Base-by-base conservation (phyloP, 2,329 filamentous ascomycete species). In the Alternaria burnsii region DNA sequence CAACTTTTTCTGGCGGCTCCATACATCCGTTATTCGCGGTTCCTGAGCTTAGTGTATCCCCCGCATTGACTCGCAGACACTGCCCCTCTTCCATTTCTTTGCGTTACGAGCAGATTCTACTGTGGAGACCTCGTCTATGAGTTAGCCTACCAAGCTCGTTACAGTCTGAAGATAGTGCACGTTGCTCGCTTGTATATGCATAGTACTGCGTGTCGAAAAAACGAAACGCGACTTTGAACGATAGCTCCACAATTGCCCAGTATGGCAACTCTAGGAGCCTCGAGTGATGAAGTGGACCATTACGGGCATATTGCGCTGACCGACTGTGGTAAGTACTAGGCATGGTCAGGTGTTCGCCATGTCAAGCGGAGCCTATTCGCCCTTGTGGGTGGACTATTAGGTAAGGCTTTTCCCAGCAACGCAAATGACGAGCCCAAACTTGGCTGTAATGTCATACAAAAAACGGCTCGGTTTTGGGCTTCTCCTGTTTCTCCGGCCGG, bases 401-500 rank as follows among this genome's bases (percentile, higher is more conserved):
- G 71, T 78, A 78, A 78, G 58, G 48, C 71, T 71, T 54, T 66
- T 63, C 65, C 64, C 63, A 68, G 47, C 54, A 71, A 68, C 61
- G 66, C 66, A 65, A 69, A 70, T 70, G 70, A 73, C 65, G 66
- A 67, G 51, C 56, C 47, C 64, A 63, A 70, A 66, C 58, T 62
- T 58, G 65, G 62, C 65, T 66, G 47, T 59, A 66, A 63, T 53
- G 65, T 76, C 68, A 67, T 69, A 74, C 74, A 54, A 75, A 61
- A 50, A 62, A 59, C 59, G 55, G 61, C 59, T 59, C 43, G 66
- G 58, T 26, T 51, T 66, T 53, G 46, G 38, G 47, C 68, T 71
- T 78, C 74, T 78, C 75, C 74, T 75, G 69, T 63, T 65, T 78
- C 74, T 78, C 75, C 75, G 54, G 53, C 48, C 42, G 26, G 59